A percentile compares a stretch with the other conserved stretches of the same genome.
Evolutionary conservation across 306 rosid genomes (phyloP).

Genomic region (Urtica urens): DNA sequence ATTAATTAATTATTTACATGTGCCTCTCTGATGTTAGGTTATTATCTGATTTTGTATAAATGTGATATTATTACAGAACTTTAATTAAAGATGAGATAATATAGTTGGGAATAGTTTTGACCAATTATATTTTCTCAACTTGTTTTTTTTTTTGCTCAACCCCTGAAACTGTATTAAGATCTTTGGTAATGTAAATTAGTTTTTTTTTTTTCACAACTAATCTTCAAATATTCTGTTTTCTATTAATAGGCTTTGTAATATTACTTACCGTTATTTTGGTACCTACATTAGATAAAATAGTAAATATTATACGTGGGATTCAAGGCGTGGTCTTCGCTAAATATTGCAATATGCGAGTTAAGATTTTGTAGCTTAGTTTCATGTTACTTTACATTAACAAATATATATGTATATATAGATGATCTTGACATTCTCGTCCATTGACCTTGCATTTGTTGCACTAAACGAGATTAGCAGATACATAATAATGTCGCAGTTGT

Average conservation of each 20-base stretch:
- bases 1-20: not conserved
- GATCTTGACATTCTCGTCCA: too few relatives aligned
- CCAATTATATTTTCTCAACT: slow-evolving; percentile 7
- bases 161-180: too few relatives aligned
- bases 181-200: too few relatives aligned
- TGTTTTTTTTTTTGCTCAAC: too few relatives aligned
- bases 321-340: too few relatives aligned
- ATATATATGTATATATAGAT: not conserved
- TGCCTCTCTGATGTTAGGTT: not conserved
- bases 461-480: too few relatives aligned
- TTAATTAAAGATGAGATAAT: slow-evolving; percentile 6
- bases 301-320: too few relatives aligned
- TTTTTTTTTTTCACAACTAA: not conserved
- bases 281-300: too few relatives aligned
- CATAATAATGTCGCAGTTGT: too few relatives aligned
- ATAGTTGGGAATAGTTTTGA: slow-evolving; percentile 8
- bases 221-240: not conserved
- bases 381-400: not conserved
- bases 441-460: too few relatives aligned
- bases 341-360: too few relatives aligned
- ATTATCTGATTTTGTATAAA: slow-evolving; percentile 23
- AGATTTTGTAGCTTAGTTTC: not conserved
- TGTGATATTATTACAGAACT: slow-evolving; percentile 15
- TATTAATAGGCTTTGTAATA: not conserved
- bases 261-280: not conserved